A percentile compares a stretch with the other conserved stretches of the same genome.
Conservation (phyloP, 2,329 filamentous ascomycete species). For the Trichoderma sp. region DNA sequence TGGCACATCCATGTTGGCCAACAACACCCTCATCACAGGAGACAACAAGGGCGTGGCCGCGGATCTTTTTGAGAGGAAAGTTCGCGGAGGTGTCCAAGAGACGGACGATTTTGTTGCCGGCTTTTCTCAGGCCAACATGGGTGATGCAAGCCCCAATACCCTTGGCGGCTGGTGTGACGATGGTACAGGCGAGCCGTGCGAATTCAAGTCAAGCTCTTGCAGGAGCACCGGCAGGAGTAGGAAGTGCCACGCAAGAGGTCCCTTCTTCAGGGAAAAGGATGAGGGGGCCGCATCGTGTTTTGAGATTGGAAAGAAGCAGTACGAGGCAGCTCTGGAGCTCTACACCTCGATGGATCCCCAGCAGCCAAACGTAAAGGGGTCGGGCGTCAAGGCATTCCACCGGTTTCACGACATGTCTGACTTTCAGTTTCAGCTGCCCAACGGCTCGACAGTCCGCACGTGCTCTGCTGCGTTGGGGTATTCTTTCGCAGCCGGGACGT, state of each 20-base stretch:
- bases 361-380: slow-evolving; percentile 56
- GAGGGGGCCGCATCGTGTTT: slow-evolving; percentile 72
- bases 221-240: slow-evolving; percentile 58
- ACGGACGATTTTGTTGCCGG: slow-evolving; percentile 75
- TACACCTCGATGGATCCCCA: slow-evolving; percentile 52
- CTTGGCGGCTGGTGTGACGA: slow-evolving; percentile 85
- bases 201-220: slow-evolving; percentile 77
- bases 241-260: slow-evolving; percentile 68
- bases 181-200: slow-evolving; percentile 66
- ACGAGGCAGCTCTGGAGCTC: slow-evolving; percentile 48
- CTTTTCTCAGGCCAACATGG: slow-evolving; percentile 88
- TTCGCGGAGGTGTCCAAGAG: slow-evolving; percentile 54
- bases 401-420: slow-evolving; percentile 75
- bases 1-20: slow-evolving; percentile 83
- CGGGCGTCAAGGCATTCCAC: slow-evolving; percentile 74
- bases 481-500: slow-evolving; percentile 86
- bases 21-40: slow-evolving; percentile 83
- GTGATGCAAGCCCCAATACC: slow-evolving; percentile 83
- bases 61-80: slow-evolving; percentile 73
- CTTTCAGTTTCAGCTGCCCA: slow-evolving; percentile 69
- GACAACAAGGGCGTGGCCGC: slow-evolving; percentile 94
- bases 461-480: slow-evolving; percentile 86
- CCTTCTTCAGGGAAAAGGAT: slow-evolving; percentile 63
- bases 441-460: slow-evolving; percentile 68
- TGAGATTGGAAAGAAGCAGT: slow-evolving; percentile 70